Base-by-base conservation (phyloP, 2,329 filamentous ascomycete species). In the Colletotrichum kahawae region DNA sequence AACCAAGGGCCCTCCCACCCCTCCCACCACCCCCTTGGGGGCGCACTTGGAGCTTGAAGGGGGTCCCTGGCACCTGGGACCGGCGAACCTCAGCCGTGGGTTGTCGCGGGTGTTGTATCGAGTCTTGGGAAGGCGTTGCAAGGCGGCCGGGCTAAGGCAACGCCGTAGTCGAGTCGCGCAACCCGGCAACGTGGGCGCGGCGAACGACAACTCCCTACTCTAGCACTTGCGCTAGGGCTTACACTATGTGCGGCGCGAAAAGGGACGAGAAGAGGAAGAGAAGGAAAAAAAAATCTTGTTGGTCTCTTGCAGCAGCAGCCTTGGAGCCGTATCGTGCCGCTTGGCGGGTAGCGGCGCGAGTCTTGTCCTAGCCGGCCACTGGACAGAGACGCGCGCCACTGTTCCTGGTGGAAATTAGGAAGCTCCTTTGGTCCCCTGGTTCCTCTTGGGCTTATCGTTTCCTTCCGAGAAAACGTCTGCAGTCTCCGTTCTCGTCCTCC, bases 361-460 rank as follows among this genome's bases (percentile, higher is more conserved):
- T 34, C 43, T 36, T 66, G 66, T 31, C 70, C 14, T 74, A 34
- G 54, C 48, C 54, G 70, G 62, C 64, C 36, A 38, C 33, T 56
- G 57, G 51, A 51, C 56, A 69, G 66, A 56, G 74, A 75, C 48
- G 54, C 71, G 62, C 71, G 74, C 74, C 74, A 74, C 54, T 60
- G 62, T 74, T 60, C 59, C 59, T 57, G 63, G 75, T 76, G 75
- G 75, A 76, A 76, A 76, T 76, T 76, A 65, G 38, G 63, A 70
- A 73, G 18, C 67, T 66, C 60, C 29, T 70, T 57, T 43, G 54
- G 59, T 60, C 64, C 48, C 67, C 57, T 34, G 48, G 59, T 60
- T 51, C 48, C 59, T 56, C 18, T n/a, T 70, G 43, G 33, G 51
- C 54, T 38, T 62, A 54, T 68, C 66, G 54, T 34, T 60, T 51